Percentiles rank a stretch among this genome's conserved stretches.
phyloP scores from a whole-genome alignment of 805 yeast genomes.

The Starmerella riodocensis region DNA sequence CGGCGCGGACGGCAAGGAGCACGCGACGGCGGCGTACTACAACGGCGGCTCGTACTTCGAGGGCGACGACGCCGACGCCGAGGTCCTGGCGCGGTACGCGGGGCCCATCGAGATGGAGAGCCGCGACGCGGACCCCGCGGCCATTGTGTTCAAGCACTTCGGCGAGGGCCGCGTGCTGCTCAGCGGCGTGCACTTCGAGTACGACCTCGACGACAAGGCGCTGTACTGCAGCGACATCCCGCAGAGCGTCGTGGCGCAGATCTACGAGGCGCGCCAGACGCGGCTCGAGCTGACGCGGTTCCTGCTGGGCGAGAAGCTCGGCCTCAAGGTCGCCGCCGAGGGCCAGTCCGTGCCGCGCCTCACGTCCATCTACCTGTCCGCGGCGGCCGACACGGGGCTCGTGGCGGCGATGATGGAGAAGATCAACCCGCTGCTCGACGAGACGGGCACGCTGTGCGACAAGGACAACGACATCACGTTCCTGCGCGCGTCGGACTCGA shows the following conservation, averaged over 20 bases:
- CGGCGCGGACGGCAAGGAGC: background rate
- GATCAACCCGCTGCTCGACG: constrained; percentile 27
- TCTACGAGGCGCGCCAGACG: constrained; percentile 34
- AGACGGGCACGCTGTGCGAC: constrained; percentile 34
- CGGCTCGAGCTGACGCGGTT: constrained; percentile 46
- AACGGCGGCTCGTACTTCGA: constrained; percentile 88
- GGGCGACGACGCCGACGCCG: constrained; percentile 45
- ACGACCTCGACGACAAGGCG: constrained; percentile 36
- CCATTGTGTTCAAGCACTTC: constrained; percentile 51
- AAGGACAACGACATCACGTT: constrained; percentile 44
- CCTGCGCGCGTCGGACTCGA: background rate
- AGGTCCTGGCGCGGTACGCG: constrained; percentile 57
- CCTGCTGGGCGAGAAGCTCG: constrained; percentile 42
- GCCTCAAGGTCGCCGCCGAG: constrained; percentile 50
- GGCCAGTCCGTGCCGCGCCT: constrained; percentile 43
- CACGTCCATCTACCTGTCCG: constrained; percentile 39
- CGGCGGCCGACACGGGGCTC: constrained; percentile 1
- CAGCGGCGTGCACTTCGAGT: constrained; percentile 86
- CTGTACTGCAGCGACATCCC: constrained; percentile 28
- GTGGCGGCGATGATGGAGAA: constrained; percentile 16
- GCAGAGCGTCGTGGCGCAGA: constrained; percentile 28
- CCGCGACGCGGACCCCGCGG: constrained; percentile 38
- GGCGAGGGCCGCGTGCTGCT: constrained; percentile 69
- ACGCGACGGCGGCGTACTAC: constrained; percentile 35
- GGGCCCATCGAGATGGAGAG: constrained; percentile 42